Evolutionary conservation across 2,329 filamentous ascomycete species (phyloP).

Genomic region (Davidsoniella neocaledoniae): DNA sequence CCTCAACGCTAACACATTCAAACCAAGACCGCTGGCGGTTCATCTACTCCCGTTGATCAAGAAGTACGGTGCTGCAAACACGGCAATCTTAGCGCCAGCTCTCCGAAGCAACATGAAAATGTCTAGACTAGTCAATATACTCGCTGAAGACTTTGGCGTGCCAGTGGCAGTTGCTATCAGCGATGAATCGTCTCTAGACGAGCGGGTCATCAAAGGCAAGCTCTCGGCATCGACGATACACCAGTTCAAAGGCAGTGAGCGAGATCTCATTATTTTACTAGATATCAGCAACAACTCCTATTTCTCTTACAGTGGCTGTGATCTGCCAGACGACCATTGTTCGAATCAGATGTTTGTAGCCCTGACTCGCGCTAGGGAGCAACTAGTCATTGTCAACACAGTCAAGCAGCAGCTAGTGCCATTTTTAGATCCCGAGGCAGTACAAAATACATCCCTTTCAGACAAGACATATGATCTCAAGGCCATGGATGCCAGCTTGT

Average conservation of each 20-base stretch:
- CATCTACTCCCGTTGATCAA: slow-evolving; percentile 15
- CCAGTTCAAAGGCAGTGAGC: slow-evolving; percentile 21
- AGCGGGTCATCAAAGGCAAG: slow-evolving; percentile 17
- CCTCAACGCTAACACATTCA: slow-evolving; percentile 13
- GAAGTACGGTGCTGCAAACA: slow-evolving; percentile 14
- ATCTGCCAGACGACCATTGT: slow-evolving; percentile 18
- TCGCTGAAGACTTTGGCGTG: slow-evolving; percentile 11
- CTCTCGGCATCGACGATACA: slow-evolving; percentile 19
- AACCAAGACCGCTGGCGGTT: slow-evolving; percentile 11
- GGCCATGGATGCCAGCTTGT: neutral
- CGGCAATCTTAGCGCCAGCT: slow-evolving; percentile 6
- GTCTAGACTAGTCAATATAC: neutral
- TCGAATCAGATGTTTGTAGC: slow-evolving; percentile 19
- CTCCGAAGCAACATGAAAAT: neutral
- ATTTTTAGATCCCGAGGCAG: slow-evolving; percentile 13
- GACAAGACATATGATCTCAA: slow-evolving; percentile 5
- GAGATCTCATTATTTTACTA: slow-evolving; percentile 18
- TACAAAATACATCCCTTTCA: slow-evolving; percentile 3
- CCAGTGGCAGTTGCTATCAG: slow-evolving; percentile 15
- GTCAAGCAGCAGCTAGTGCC: slow-evolving; percentile 15
- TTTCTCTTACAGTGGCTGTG: slow-evolving; percentile 16
- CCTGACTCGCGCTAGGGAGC: slow-evolving; percentile 17
- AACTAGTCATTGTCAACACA: slow-evolving; percentile 18
- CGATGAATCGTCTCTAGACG: slow-evolving; percentile 16
- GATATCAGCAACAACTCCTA: slow-evolving; percentile 16